Conservation (phyloP, 257 asterid genomes). For the Hygrophila difformis region DNA sequence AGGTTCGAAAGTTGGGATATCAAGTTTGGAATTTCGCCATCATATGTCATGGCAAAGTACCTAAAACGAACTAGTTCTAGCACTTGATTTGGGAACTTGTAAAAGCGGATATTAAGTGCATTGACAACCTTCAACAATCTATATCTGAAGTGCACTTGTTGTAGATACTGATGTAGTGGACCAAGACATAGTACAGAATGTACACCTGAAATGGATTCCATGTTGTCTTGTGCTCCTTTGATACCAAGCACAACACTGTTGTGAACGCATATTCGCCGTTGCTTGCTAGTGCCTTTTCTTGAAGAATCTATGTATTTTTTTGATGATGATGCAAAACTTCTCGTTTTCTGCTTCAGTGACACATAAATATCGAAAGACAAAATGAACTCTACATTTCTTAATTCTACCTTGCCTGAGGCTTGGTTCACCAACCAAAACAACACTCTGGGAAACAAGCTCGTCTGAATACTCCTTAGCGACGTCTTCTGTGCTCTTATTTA, state of each 20-base stretch:
- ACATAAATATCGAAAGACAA: not conserved
- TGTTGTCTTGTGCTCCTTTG: too few relatives aligned
- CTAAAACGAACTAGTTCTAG: not conserved
- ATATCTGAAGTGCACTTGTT: not conserved
- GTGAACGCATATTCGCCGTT: not conserved
- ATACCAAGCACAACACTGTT: too few relatives aligned
- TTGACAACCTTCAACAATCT: not conserved
- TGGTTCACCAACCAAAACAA: slow-evolving; percentile 1
- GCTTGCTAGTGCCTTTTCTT: not conserved
- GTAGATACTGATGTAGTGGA: not conserved
- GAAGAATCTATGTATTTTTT: not conserved
- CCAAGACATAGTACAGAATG: not conserved
- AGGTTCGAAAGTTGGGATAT: not conserved
- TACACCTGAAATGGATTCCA: not conserved
- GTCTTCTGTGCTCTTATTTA: slow-evolving; percentile 1
- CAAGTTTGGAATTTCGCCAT: not conserved
- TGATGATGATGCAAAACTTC: not conserved
- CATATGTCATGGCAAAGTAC: not conserved
- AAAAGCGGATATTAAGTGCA: not conserved
- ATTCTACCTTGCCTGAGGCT: not conserved
- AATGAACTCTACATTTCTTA: not conserved
- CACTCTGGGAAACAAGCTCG: slow-evolving; percentile 10
- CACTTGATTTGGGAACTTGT: not conserved
- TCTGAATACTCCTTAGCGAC: slow-evolving; percentile 2
- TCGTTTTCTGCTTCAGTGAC: not conserved